Base-by-base conservation (phyloP, 2,329 filamentous ascomycete species). In the Cladosporium sp. region DNA sequence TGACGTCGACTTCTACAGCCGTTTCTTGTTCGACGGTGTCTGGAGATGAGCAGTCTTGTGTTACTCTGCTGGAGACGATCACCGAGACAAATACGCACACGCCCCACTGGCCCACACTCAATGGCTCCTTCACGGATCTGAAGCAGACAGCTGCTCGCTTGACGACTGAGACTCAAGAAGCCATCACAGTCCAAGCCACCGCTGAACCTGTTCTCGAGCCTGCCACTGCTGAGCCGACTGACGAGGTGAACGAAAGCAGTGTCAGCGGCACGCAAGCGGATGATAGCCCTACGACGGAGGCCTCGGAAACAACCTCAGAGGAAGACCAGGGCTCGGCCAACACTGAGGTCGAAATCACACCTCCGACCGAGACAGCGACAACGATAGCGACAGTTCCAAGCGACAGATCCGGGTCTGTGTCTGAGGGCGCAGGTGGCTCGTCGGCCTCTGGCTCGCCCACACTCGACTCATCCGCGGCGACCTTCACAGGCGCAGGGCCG, bases 101-200 rank as follows among this genome's bases (percentile, higher is more conserved):
- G 10, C 56, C 56, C 18, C 32, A 36, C 56, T 58, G 56, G 56
- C 56, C 56, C 8, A 58, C 56, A 6, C 56, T 58, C 14, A 39
- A 58, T 21, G 56, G 56, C 36, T 43, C 32, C 2, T 23, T 28
- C 6, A 58, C 56, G 6, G 56, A 58, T n/a, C 23, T 58, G 23
- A 58, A 58, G 36, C 16, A 25, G 34, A 58, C 34, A 5, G 56
- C 56, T 3, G 56, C 56, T 13, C 32, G 32, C 25, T 36, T 58
- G 21, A 58, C 56, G 16, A 58, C 56, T 10, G 34, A 25, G 34
- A 58, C 56, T 3, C 34, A 28, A 16, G 36, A 58, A 46, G 34
- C 56, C 23, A 58, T 18, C 34, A 58, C 36, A 3, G 34, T 58
- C 1, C 34, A n/a, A 28, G 56, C 56, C 3, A 58, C 56, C 21